phyloP scores from a whole-genome alignment of 805 yeast species.

The Helenozyma rhizophorensis region DNA sequence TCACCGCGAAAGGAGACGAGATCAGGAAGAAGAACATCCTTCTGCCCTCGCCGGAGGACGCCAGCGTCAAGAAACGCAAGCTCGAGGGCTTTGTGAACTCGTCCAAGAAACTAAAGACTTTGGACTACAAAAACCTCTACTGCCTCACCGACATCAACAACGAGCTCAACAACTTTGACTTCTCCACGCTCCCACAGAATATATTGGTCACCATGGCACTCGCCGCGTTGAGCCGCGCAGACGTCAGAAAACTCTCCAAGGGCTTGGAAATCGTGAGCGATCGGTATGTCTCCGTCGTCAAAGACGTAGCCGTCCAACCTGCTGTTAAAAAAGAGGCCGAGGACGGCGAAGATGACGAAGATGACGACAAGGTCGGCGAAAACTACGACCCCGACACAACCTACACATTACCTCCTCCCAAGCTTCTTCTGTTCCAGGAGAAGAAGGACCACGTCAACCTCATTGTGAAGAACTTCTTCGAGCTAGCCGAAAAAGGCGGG shows the following conservation, averaged over 20 bases:
- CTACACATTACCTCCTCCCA: constrained; percentile 56
- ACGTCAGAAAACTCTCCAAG: constrained; percentile 48
- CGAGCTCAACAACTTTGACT: constrained; percentile 64
- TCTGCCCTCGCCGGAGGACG: constrained; percentile 23
- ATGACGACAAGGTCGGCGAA: constrained; percentile 17
- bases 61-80: constrained; percentile 31
- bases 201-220: constrained; percentile 61
- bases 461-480: constrained; percentile 57
- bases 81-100: constrained; percentile 40
- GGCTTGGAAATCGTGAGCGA: constrained; percentile 68
- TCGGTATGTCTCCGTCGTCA: constrained; percentile 51
- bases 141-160: constrained; percentile 59
- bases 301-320: constrained; percentile 9
- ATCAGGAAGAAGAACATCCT: constrained; percentile 37
- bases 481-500: constrained; percentile 34
- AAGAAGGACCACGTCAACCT: constrained; percentile 54
- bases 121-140: constrained; percentile 59
- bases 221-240: constrained; percentile 57
- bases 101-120: constrained; percentile 22
- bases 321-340: constrained; percentile 11
- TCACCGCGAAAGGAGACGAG: constrained; percentile 37
- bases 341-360: constrained; percentile 17
- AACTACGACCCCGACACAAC: constrained; percentile 38
- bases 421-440: constrained; percentile 45
- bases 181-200: constrained; percentile 61